Evolutionary conservation across 164 flowering plant species (phyloP), one percentile per base, ranked within the genome.

Genomic region (Protea cynaroides): DNA sequence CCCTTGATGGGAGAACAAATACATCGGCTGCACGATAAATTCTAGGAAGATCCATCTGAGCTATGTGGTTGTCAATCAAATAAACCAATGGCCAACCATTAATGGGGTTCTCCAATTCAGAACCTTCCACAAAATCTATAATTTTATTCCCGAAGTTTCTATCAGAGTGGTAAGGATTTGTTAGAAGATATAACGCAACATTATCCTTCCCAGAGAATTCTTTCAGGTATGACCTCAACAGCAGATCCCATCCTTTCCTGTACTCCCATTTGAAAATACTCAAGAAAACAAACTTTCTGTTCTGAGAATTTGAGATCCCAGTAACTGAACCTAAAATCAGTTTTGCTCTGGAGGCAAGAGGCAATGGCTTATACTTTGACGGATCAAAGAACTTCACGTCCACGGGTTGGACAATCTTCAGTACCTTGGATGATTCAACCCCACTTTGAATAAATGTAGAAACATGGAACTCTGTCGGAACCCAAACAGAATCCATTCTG

Each of bases 231-330:
- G 96, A 71, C 51, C 55, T 76, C 76, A 89, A 72, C 74, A 89
- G 59, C 40, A 87, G 80, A 82, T 87, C 92, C 96, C 96, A 89
- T 21, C 90, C 96, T 68, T 89, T 87, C 73, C 92, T 84, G 34
- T 74, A 78, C 74, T 89, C 92, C 92, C 92, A 89, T 68, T 89
- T 89, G 46, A 89, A 89, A 52, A 89, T 65, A 72, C 90, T 89
- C 76, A 89, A 72, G 71, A 84, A 87, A n/a, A 83, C 80, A 76
- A 83, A 87, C 54, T 58, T 73, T n/a, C 64, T 56, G 18, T 63
- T 51, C 9, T 17, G 25, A 29, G 50, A 43, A 36, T 60, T 57
- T 40, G 50, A 25, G 7, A 8, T 40, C 46, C 46, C 1, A 9
- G 46, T 40, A 8, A 8, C 46, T 40, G 52, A 47, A 8, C 89